Evolutionary conservation across 2,329 filamentous ascomycete species (phyloP).

Genomic region (Pseudocercospora fijiensis): DNA sequence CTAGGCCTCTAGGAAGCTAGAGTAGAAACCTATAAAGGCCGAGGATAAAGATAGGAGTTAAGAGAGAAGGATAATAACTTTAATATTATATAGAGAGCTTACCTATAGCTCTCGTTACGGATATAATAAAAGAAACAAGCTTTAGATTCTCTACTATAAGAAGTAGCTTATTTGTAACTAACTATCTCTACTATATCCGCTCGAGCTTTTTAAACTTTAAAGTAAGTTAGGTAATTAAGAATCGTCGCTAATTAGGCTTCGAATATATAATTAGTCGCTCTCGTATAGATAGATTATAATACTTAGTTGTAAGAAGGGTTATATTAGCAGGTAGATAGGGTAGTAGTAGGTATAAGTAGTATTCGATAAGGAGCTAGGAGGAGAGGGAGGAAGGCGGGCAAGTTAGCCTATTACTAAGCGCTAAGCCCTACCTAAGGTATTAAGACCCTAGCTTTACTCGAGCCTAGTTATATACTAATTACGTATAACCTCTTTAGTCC

Average conservation of each 20-base stretch:
- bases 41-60: conserved; percentile 51
- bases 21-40: conserved; percentile 59
- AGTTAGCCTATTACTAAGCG: no score
- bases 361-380: no score
- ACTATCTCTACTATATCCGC: conserved; percentile 58
- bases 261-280: conserved; percentile 60
- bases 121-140: conserved; percentile 54
- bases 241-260: conserved; percentile 58
- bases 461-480: no score
- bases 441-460: no score
- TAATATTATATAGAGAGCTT: conserved; percentile 49
- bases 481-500: no score
- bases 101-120: conserved; percentile 56
- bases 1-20: conserved; percentile 51
- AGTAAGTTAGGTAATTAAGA: conserved; percentile 59
- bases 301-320: no score
- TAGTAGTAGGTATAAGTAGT: no score
- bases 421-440: no score
- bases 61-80: conserved; percentile 41
- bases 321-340: no score
- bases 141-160: conserved; percentile 55
- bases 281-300: conserved; percentile 60
- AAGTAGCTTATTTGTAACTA: conserved; percentile 57
- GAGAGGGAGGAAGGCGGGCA: no score
- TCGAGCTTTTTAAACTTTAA: conserved; percentile 50